Evolutionary conservation across 257 asterid genomes (phyloP).

Genomic region (Ophiorrhiza pumila): DNA sequence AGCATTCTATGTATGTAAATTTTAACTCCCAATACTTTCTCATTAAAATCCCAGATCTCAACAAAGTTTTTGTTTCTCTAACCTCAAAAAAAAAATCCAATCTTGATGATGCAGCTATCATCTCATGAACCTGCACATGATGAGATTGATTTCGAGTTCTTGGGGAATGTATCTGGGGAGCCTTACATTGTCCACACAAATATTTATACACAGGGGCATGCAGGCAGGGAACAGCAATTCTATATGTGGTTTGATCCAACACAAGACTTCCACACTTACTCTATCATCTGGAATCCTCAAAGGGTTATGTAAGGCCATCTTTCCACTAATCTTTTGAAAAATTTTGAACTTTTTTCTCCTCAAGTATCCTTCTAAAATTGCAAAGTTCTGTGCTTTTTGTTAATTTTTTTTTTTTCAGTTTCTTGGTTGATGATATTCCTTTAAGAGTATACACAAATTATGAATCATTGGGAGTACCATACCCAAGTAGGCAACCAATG

Average conservation of each 20-base stretch:
- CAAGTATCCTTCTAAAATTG: neutral
- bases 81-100: neutral
- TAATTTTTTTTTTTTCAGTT: slow-evolving; percentile 11
- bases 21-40: too few relatives aligned
- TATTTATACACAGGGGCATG: slow-evolving; percentile 31
- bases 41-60: neutral
- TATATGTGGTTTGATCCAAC: slow-evolving; percentile 40
- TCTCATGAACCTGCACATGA: slow-evolving; percentile 32
- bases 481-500: slow-evolving; percentile 29
- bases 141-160: slow-evolving; percentile 37
- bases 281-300: slow-evolving; percentile 31
- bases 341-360: neutral
- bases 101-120: slow-evolving; percentile 22
- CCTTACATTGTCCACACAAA: slow-evolving; percentile 37
- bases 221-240: slow-evolving; percentile 36
- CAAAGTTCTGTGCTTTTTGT: neutral
- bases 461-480: slow-evolving; percentile 25
- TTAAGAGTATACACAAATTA: slow-evolving; percentile 27
- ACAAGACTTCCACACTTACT: slow-evolving; percentile 29
- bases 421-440: slow-evolving; percentile 35
- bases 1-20: slow-evolving; percentile 43
- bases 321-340: neutral
- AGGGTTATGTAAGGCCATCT: slow-evolving; percentile 23
- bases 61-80: neutral
- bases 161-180: slow-evolving; percentile 34